These are phyloP conservation scores for Isabelozyma heimii DNA, from an alignment of 805 yeast genomes.

Conservation along the genomic window DNA sequence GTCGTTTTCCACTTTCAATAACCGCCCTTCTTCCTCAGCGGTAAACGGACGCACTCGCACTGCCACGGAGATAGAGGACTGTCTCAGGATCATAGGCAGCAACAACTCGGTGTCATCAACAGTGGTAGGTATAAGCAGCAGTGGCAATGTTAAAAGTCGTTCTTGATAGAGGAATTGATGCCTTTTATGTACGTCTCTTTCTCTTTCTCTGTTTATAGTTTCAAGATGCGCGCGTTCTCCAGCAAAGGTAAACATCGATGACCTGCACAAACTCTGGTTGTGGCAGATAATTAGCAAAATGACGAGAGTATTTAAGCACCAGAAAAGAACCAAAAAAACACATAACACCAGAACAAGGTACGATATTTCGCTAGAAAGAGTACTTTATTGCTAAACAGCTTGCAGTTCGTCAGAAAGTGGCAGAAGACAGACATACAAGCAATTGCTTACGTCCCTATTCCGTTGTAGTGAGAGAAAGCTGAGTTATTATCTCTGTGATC, in stretches of 20 bases:
- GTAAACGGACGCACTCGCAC: conserved; percentile 88
- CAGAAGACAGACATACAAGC: too few species aligned
- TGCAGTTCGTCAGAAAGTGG: too few species aligned
- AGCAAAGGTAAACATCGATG: not conserved
- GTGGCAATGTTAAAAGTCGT: too few species aligned
- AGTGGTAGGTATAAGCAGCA: too few species aligned
- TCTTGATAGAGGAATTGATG: too few species aligned
- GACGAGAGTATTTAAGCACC: not conserved
- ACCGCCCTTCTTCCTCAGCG: conserved; percentile 45
- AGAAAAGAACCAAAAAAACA: not conserved
- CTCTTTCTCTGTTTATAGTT: not conserved
- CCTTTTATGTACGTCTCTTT: not conserved
- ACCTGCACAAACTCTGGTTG: not conserved
- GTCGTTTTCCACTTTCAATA: conserved; percentile 40
- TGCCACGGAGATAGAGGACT: conserved; percentile 71
- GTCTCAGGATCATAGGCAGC: conserved; percentile 8
- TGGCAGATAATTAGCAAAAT: not conserved
- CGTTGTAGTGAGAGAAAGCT: too few species aligned
- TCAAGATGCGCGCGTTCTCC: not conserved
- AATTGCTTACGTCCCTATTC: too few species aligned
- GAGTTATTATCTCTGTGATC: too few species aligned
- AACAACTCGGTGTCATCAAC: too few species aligned
- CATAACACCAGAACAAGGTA: too few species aligned
- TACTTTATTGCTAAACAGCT: too few species aligned
- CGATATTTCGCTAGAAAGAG: too few species aligned